phyloP scores from a whole-genome alignment of 2,329 filamentous ascomycete genomes.

The Whalleya microplaca region DNA sequence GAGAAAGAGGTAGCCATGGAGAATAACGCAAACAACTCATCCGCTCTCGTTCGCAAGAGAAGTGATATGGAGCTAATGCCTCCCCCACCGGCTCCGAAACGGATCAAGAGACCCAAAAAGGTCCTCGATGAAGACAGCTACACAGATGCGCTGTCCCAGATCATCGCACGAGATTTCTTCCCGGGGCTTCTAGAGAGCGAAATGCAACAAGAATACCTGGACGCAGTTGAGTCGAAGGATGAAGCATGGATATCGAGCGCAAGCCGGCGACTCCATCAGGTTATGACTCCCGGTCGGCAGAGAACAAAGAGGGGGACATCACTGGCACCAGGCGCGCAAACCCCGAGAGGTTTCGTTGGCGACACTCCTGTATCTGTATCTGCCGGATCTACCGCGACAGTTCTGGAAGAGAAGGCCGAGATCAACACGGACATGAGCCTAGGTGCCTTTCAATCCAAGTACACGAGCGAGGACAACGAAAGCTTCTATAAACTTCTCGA shows the following conservation, averaged over 20 bases:
- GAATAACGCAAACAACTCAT: slow-evolving; percentile 44
- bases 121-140: slow-evolving; percentile 95
- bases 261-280: slow-evolving; percentile 69
- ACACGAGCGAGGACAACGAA: slow-evolving; percentile 97
- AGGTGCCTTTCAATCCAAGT: slow-evolving; percentile 84
- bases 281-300: slow-evolving; percentile 76
- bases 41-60: slow-evolving; percentile 68
- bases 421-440: slow-evolving; percentile 81
- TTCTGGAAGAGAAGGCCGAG: slow-evolving; percentile 46
- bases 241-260: slow-evolving; percentile 84
- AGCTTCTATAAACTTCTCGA: slow-evolving; percentile 93
- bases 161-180: slow-evolving; percentile 96
- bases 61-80: slow-evolving; percentile 78
- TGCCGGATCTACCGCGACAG: slow-evolving; percentile 42
- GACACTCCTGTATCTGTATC: slow-evolving; percentile 72
- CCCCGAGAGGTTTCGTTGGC: slow-evolving; percentile 68
- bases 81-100: slow-evolving; percentile 80
- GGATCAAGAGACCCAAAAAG: slow-evolving; percentile 86
- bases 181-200: slow-evolving; percentile 86
- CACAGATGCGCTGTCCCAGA: slow-evolving; percentile 85
- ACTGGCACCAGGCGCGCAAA: slow-evolving; percentile 47
- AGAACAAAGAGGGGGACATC: slow-evolving; percentile 39
- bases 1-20: slow-evolving; percentile 41
- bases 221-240: slow-evolving; percentile 86
- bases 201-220: slow-evolving; percentile 88